phyloP scores from a whole-genome alignment of 805 yeast genomes.

The Metschnikowia drakensbergensis region DNA sequence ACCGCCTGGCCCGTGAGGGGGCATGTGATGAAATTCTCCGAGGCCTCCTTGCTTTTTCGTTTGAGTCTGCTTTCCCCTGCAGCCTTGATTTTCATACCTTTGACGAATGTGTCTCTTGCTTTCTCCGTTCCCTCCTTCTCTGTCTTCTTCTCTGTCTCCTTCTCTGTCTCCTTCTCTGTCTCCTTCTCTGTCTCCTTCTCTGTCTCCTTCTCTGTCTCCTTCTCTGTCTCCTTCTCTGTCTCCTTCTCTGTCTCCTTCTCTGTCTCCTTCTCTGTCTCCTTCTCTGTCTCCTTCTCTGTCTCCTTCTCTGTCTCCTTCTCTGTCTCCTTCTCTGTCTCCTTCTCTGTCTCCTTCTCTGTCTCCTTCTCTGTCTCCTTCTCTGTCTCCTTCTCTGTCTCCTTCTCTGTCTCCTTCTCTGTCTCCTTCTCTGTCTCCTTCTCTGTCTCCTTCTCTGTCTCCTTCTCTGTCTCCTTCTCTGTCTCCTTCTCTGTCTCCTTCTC shows the following conservation, averaged over 20 bases:
- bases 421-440: neutral
- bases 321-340: neutral
- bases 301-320: slow-evolving; percentile 4
- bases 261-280: slow-evolving; percentile 8
- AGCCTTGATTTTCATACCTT: slow-evolving; percentile 61
- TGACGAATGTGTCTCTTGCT: slow-evolving; percentile 9
- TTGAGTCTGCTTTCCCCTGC: slow-evolving; percentile 66
- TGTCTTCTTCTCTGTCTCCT: neutral
- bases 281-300: slow-evolving; percentile 7
- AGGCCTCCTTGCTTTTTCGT: slow-evolving; percentile 13
- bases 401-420: neutral
- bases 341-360: slow-evolving; percentile 2
- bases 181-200: slow-evolving; percentile 11
- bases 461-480: neutral
- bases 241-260: slow-evolving; percentile 7
- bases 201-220: slow-evolving; percentile 1
- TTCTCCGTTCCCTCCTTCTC: slow-evolving; percentile 4
- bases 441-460: slow-evolving; percentile 12
- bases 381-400: neutral
- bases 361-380: slow-evolving; percentile 9
- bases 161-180: neutral
- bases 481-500: neutral
- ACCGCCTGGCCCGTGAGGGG: slow-evolving; percentile 75
- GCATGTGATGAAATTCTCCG: slow-evolving; percentile 48
- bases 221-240: slow-evolving; percentile 8